Evolutionary conservation across 768 basidiomycete genomes (phyloP).

Genomic region (Gymnopilus junonius): DNA sequence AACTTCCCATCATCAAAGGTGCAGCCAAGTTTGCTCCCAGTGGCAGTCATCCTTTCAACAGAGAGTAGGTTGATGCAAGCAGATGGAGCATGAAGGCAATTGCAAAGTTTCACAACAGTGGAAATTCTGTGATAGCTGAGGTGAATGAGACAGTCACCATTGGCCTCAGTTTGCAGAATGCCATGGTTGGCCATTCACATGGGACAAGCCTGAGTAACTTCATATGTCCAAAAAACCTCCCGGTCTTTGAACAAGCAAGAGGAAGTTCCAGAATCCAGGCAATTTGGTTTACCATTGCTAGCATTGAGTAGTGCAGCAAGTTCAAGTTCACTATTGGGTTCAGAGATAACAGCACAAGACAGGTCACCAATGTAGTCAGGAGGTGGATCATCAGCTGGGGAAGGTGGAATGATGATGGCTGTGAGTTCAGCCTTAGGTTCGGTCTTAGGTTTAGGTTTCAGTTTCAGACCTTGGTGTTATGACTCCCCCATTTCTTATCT

Average conservation of each 20-base stretch:
- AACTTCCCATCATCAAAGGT: too few relatives aligned
- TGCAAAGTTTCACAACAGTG: background rate
- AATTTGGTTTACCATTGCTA: too few relatives aligned
- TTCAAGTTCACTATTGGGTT: too few relatives aligned
- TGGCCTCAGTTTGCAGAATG: slow-evolving; percentile 5
- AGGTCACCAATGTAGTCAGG: too few relatives aligned
- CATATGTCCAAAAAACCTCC: slow-evolving; percentile 8
- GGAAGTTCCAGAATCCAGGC: slow-evolving; percentile 11
- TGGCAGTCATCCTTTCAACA: slow-evolving; percentile 1
- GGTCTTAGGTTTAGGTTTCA: too few relatives aligned
- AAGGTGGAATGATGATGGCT: too few relatives aligned
- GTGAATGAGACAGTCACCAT: slow-evolving; percentile 2
- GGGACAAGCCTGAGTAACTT: background rate
- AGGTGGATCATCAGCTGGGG: too few relatives aligned
- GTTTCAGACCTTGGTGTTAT: too few relatives aligned
- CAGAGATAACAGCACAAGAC: too few relatives aligned
- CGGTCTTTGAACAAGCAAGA: slow-evolving; percentile 10
- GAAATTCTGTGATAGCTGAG: background rate
- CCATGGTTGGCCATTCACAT: slow-evolving; percentile 13
- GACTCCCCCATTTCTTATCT: too few relatives aligned
- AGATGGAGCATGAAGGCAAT: slow-evolving; percentile 15
- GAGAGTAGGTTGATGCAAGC: slow-evolving; percentile 13
- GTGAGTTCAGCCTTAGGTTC: too few relatives aligned
- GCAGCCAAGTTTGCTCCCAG: background rate
- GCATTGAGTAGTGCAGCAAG: too few relatives aligned